Conservation (phyloP, 192 early-diverging fungal species). For the Paraglomus occultum region DNA sequence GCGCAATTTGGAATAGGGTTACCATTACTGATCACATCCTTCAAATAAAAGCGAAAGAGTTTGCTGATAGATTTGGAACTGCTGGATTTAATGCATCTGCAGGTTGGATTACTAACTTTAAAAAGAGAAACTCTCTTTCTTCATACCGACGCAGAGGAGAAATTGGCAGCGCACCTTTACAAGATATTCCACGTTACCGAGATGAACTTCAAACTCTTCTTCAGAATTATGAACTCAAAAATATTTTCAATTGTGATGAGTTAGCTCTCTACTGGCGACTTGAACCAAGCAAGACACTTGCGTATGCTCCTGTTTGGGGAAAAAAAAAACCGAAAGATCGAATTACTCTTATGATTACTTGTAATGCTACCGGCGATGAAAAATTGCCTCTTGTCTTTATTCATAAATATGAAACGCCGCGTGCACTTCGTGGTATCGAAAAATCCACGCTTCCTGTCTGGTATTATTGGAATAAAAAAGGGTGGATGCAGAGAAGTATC, state of each 20-base stretch:
- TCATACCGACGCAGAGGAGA: neutral
- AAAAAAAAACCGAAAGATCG: neutral
- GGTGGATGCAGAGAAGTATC: neutral
- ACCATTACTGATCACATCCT: constrained; percentile 5
- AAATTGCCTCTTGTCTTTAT: neutral
- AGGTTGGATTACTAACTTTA: constrained; percentile 1
- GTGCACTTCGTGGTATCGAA: neutral
- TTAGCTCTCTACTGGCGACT: constrained; percentile 3
- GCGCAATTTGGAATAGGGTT: neutral
- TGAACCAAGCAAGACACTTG: constrained; percentile 6
- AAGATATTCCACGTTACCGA: neutral
- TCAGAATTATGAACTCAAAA: neutral
- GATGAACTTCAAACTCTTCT: constrained; percentile 2
- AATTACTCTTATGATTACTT: neutral
- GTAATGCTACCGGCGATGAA: neutral
- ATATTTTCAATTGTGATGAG: constrained; percentile 15
- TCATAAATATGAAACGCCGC: constrained; percentile 3
- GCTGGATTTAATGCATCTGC: neutral
- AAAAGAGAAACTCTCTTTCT: neutral
- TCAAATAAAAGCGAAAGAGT: neutral
- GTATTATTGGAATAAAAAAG: constrained; percentile 18
- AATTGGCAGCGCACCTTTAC: neutral
- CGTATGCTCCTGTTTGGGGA: neutral
- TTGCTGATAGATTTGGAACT: neutral
- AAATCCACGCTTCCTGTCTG: constrained; percentile 5